Evolutionary conservation across 495 filamentous ascomycete genomes (phyloP).

Genomic region (Aspergillus cavernicola): DNA sequence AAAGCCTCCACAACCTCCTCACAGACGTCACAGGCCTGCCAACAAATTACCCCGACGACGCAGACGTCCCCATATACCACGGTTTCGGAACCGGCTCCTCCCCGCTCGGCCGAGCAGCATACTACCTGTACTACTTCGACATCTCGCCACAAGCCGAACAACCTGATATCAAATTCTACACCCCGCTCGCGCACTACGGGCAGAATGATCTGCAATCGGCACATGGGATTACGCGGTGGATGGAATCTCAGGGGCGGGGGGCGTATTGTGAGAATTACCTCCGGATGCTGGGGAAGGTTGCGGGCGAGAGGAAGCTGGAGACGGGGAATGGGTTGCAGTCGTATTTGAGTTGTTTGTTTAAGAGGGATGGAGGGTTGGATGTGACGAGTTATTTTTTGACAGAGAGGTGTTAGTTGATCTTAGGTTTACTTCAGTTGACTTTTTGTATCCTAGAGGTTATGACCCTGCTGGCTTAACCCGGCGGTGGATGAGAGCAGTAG

Average conservation of each 20-base stretch:
- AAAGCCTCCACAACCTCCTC: slow-evolving; percentile 16
- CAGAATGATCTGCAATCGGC: slow-evolving; percentile 17
- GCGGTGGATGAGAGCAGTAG: neutral
- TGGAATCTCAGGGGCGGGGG: slow-evolving; percentile 18
- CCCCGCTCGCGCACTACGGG: slow-evolving; percentile 31
- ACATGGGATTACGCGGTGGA: slow-evolving; percentile 12
- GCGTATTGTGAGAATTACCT: slow-evolving; percentile 15
- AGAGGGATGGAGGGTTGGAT: slow-evolving; percentile 16
- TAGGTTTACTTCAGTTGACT: neutral
- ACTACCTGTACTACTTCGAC: slow-evolving; percentile 13
- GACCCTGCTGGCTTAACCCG: neutral
- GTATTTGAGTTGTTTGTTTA: slow-evolving; percentile 13
- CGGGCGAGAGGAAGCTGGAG: slow-evolving; percentile 13
- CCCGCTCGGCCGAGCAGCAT: neutral
- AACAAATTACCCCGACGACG: slow-evolving; percentile 3
- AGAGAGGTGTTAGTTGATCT: neutral
- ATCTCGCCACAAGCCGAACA: slow-evolving; percentile 18
- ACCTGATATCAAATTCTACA: slow-evolving; percentile 32
- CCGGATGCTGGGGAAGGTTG: slow-evolving; percentile 12
- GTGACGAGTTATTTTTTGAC: slow-evolving; percentile 7
- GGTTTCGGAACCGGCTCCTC: neutral
- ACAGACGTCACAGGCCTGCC: slow-evolving; percentile 10
- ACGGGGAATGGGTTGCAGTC: slow-evolving; percentile 20
- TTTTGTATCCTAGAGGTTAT: neutral
- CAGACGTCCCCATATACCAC: neutral